Evolutionary conservation across 2,329 filamentous ascomycete species (phyloP).

Genomic region (Trichoderma citrinoviride): DNA sequence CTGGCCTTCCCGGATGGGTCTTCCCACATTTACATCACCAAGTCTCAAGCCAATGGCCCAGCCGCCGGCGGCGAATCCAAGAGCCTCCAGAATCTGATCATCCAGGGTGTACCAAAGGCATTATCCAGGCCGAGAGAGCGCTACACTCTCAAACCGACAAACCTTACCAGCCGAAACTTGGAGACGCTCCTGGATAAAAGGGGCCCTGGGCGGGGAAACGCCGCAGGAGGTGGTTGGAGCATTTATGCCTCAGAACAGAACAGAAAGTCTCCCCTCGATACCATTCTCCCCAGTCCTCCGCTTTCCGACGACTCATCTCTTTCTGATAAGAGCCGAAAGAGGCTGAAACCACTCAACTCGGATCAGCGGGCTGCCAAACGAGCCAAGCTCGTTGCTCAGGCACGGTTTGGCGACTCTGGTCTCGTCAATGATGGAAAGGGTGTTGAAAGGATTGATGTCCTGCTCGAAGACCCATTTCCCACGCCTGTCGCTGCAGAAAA

Average conservation of each 20-base stretch:
- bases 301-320: conserved; percentile 37
- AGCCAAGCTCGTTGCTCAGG: conserved; percentile 59
- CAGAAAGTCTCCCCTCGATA: conserved; percentile 55
- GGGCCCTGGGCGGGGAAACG: conserved; percentile 67
- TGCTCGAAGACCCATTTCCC: conserved; percentile 58
- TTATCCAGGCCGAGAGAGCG: conserved; percentile 71
- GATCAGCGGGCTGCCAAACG: conserved; percentile 51
- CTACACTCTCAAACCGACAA: conserved; percentile 66
- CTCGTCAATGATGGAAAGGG: conserved; percentile 56
- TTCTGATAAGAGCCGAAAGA: conserved; percentile 32
- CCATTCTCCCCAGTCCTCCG: conserved; percentile 47
- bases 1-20: conserved; percentile 79
- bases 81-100: conserved; percentile 66
- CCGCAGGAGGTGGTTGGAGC: conserved; percentile 74
- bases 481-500: conserved; percentile 22
- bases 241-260: conserved; percentile 67
- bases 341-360: conserved; percentile 28
- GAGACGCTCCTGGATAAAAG: conserved; percentile 65
- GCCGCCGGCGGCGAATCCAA: conserved; percentile 52
- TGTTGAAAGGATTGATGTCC: conserved; percentile 59
- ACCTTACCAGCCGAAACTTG: conserved; percentile 68
- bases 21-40: conserved; percentile 68
- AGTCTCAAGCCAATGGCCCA: conserved; percentile 44
- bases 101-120: conserved; percentile 79
- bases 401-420: conserved; percentile 66